These are phyloP conservation scores for Pseudoturritis turrita DNA, from an alignment of 345 rosid genomes.

Conservation along the genomic window DNA sequence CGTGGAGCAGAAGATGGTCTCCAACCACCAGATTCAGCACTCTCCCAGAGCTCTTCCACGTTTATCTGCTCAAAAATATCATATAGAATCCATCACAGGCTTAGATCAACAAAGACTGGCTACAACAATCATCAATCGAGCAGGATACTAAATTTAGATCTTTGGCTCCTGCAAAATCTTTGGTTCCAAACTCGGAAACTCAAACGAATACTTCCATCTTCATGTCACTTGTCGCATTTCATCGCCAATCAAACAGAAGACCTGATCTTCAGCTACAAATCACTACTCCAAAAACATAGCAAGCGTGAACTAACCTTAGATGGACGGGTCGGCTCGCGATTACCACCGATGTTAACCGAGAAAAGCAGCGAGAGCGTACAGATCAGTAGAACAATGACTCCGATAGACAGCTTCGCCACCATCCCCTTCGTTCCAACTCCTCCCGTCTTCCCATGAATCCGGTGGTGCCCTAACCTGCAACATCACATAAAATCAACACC, in stretches of 20 bases:
- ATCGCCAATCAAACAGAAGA: conserved; percentile 19
- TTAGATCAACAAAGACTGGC: not conserved
- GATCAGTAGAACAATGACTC: conserved; percentile 60
- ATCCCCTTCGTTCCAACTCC: conserved; percentile 55
- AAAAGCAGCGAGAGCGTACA: conserved; percentile 68
- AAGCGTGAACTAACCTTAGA: conserved; percentile 44
- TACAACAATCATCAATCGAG: not conserved
- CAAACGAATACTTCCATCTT: not conserved
- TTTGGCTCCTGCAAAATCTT: not conserved
- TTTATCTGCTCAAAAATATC: conserved; percentile 43
- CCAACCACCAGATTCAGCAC: conserved; percentile 85
- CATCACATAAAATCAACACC: conserved; percentile 20
- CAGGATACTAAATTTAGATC: not conserved
- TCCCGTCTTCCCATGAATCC: conserved; percentile 65
- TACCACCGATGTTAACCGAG: conserved; percentile 44
- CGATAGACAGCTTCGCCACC: conserved; percentile 56
- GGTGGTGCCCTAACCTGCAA: conserved; percentile 61
- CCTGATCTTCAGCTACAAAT: conserved; percentile 16
- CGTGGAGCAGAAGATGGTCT: conserved; percentile 97
- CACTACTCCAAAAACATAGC: not conserved
- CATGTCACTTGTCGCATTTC: not conserved
- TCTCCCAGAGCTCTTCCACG: conserved; percentile 85
- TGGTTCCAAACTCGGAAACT: not conserved
- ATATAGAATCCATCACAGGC: conserved; percentile 1
- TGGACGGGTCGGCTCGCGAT: conserved; percentile 39